These are phyloP conservation scores for Aspergillus sp. DNA, from an alignment of 2,329 filamentous ascomycete species.

Conservation along the genomic window DNA sequence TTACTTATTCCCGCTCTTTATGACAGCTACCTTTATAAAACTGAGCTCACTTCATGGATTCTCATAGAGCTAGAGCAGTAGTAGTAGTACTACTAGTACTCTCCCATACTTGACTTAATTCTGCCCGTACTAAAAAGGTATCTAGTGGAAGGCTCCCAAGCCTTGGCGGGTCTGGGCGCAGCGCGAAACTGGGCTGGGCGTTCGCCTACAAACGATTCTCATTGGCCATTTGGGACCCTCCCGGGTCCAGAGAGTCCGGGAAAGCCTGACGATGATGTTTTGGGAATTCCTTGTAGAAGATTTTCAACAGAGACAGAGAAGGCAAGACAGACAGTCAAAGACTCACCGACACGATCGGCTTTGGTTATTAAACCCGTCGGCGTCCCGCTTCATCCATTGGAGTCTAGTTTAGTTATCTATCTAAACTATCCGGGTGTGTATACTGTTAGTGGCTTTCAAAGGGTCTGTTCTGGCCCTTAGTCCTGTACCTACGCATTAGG, in stretches of 20 bases:
- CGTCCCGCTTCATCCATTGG: neutral
- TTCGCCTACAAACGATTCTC: neutral
- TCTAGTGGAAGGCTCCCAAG: neutral
- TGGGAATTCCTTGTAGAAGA: neutral
- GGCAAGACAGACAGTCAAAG: neutral
- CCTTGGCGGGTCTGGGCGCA: slow-evolving; percentile 1
- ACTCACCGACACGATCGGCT: neutral
- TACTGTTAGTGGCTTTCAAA: neutral
- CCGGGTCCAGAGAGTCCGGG: no score
- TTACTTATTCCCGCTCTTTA: no score
- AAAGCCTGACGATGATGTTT: neutral
- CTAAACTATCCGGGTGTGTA: no score
- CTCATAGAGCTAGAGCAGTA: no score
- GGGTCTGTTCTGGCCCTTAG: neutral
- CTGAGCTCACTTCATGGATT: no score
- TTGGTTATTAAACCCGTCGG: neutral
- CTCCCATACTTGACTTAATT: no score
- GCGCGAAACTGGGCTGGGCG: neutral
- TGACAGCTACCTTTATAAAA: no score
- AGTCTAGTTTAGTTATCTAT: no score
- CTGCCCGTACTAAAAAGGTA: neutral
- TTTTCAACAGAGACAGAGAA: neutral
- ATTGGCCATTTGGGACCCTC: neutral
- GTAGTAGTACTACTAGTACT: no score
- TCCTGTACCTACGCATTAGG: neutral